phyloP scores from a whole-genome alignment of 768 basidiomycete genomes.

The Lyophyllum atratum region DNA sequence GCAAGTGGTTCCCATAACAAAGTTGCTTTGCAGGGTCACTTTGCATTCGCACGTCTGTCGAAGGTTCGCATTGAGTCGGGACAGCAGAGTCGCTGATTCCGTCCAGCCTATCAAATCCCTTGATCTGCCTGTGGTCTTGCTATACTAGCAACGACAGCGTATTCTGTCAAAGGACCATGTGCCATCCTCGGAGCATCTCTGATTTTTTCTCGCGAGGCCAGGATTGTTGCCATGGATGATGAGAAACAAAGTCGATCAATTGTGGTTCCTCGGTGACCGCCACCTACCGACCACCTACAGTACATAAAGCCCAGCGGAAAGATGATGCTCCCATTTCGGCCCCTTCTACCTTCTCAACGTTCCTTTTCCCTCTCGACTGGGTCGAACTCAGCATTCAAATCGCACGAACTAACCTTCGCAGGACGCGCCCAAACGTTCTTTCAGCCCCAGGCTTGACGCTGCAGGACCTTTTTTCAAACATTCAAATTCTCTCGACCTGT shows the following conservation, averaged over 20 bases:
- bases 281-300: not conserved
- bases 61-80: no score
- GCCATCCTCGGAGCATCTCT: not conserved
- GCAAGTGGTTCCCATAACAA: no score
- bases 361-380: conserved; percentile 18
- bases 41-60: no score
- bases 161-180: not conserved
- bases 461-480: conserved; percentile 2
- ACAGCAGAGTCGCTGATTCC: no score
- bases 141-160: not conserved
- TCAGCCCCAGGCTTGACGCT: conserved; percentile 18
- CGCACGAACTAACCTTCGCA: not conserved
- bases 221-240: not conserved
- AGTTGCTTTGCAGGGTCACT: no score
- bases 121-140: not conserved
- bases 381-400: conserved; percentile 17
- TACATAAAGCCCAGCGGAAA: not conserved
- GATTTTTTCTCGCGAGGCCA: not conserved
- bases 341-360: not conserved
- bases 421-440: conserved; percentile 15
- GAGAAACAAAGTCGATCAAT: not conserved
- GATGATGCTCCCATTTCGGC: not conserved
- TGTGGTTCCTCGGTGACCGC: not conserved
- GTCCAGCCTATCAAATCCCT: not conserved
- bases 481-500: not conserved